Conservation (phyloP, 1,284 basidiomycete genomes). For the Sutorius eximius region DNA sequence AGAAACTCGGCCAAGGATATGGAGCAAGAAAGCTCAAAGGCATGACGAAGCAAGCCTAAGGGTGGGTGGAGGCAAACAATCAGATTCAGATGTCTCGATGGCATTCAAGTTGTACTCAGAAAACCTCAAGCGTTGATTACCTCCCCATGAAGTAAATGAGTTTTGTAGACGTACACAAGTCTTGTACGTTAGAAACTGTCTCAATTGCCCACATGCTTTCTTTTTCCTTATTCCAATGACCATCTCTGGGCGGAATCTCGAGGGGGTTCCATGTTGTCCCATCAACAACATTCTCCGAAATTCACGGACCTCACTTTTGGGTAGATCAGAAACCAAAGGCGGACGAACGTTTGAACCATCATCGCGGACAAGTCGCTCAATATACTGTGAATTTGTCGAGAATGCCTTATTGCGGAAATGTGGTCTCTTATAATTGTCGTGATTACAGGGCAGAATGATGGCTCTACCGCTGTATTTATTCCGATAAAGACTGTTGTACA, state of each 20-base stretch:
- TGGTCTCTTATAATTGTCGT: no score
- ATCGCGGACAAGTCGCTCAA: not conserved
- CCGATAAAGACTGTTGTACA: no score
- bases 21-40: not conserved
- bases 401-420: not conserved
- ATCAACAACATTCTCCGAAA: not conserved
- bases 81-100: not conserved
- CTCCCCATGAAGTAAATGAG: not conserved
- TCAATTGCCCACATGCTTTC: not conserved
- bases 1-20: constrained; percentile 9
- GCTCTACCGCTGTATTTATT: no score
- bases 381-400: not conserved
- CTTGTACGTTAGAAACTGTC: not conserved
- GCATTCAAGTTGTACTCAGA: not conserved
- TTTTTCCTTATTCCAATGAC: not conserved
- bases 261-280: not conserved
- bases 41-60: constrained; percentile 4
- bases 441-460: no score
- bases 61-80: not conserved
- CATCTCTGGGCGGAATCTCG: not conserved
- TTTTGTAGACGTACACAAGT: not conserved
- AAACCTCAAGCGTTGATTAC: not conserved
- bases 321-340: not conserved
- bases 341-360: not conserved
- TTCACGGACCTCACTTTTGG: not conserved